Conservation (phyloP, 2,329 filamentous ascomycete genomes). For the Penicillium sp. region DNA sequence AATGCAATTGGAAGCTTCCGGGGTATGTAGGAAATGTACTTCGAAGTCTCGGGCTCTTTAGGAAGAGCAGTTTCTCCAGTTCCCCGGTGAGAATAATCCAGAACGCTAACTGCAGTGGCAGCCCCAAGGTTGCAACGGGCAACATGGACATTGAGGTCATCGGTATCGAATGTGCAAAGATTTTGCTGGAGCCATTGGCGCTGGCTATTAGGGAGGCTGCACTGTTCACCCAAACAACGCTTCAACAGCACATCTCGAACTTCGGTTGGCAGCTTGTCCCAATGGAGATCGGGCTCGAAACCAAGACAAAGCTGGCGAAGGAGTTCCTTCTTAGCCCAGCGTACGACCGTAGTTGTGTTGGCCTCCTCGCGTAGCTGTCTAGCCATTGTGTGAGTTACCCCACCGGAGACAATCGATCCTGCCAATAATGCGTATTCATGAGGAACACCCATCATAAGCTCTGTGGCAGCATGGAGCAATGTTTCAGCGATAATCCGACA, state of each 20-base stretch:
- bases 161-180: constrained; percentile 38
- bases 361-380: constrained; percentile 34
- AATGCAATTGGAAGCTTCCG: constrained; percentile 21
- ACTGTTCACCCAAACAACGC: constrained; percentile 46
- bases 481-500: constrained; percentile 41
- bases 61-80: constrained; percentile 25
- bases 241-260: constrained; percentile 48
- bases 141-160: constrained; percentile 44
- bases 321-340: constrained; percentile 46
- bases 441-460: constrained; percentile 34
- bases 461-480: constrained; percentile 37
- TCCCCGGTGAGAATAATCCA: constrained; percentile 31
- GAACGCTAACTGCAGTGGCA: constrained; percentile 33
- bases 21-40: constrained; percentile 31
- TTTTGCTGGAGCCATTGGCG: constrained; percentile 45
- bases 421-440: constrained; percentile 38
- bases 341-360: constrained; percentile 39
- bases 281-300: constrained; percentile 50
- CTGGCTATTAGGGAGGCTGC: constrained; percentile 40
- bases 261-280: constrained; percentile 49
- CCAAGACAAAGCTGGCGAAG: constrained; percentile 50
- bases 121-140: constrained; percentile 51
- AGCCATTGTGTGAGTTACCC: constrained; percentile 35
- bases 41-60: constrained; percentile 25
- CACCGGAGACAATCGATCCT: constrained; percentile 33